Percentiles rank a stretch among this genome's conserved stretches.
Evolutionary conservation across 352 stramenopile genomes (phyloP).

Genomic region (Globisporangium lucens): DNA sequence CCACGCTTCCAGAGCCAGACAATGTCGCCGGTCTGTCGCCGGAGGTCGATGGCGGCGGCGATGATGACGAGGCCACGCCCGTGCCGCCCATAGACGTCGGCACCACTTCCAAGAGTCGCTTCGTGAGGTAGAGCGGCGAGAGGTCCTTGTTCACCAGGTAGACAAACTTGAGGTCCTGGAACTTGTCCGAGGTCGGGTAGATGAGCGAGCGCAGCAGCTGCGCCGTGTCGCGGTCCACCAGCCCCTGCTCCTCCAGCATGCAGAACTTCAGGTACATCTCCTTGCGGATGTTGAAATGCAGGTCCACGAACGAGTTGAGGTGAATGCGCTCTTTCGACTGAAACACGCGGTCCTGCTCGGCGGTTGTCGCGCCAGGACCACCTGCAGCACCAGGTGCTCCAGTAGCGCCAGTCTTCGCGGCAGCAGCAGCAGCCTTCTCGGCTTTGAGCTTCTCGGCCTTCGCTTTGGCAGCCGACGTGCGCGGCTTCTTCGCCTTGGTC

Average conservation of each 20-base stretch:
- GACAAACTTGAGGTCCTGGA: conserved; percentile 87
- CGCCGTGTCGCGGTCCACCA: conserved; percentile 63
- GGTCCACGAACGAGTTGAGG: conserved; percentile 77
- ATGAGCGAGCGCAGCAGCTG: conserved; percentile 75
- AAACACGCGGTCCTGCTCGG: conserved; percentile 25
- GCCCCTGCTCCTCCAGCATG: conserved; percentile 66
- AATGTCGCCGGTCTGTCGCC: background rate
- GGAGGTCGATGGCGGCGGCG: conserved; percentile 19
- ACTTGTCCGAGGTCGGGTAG: conserved; percentile 77
- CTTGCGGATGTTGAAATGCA: conserved; percentile 84
- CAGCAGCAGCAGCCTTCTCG: conserved; percentile 13
- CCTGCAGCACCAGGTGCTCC: conserved; percentile 21
- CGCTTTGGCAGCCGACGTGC: conserved; percentile 6
- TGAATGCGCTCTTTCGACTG: conserved; percentile 52
- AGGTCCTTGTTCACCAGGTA: conserved; percentile 87
- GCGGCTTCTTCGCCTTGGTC: conserved; percentile 28
- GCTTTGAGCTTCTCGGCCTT: conserved; percentile 11
- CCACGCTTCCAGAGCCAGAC: conserved; percentile 5
- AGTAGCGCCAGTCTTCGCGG: conserved; percentile 9
- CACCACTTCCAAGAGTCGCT: conserved; percentile 72
- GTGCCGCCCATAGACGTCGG: conserved; percentile 34
- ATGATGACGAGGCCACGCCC: conserved; percentile 28
- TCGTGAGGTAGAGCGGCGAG: conserved; percentile 68
- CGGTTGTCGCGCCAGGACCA: conserved; percentile 8
- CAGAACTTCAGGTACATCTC: conserved; percentile 87